These are phyloP conservation scores for Tolypocladium tropicale DNA, from an alignment of 2,329 filamentous ascomycete genomes.

Conservation along the genomic window DNA sequence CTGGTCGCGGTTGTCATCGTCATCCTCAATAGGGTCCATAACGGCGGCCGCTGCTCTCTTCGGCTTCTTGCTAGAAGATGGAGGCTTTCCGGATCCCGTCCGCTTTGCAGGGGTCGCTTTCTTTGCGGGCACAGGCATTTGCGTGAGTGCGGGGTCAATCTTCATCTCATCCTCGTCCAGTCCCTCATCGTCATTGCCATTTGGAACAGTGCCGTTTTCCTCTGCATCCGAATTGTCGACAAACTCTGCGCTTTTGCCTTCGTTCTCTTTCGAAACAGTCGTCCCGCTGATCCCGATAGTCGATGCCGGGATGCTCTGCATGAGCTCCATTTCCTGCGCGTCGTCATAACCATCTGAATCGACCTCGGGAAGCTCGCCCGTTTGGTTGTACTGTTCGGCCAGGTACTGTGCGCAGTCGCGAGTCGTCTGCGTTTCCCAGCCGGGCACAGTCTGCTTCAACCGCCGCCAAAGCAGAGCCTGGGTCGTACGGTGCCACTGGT, in stretches of 20 bases:
- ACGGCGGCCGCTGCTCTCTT: conserved; percentile 12
- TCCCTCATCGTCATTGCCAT: conserved; percentile 6
- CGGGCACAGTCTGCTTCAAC: conserved; percentile 22
- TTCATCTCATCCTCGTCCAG: conserved; percentile 16
- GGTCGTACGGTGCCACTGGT: conserved; percentile 25
- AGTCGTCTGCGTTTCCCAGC: conserved; percentile 18
- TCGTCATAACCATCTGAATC: conserved; percentile 18
- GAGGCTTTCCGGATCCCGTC: conserved; percentile 10
- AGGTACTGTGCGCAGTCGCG: conserved; percentile 25
- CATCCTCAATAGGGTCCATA: conserved; percentile 22
- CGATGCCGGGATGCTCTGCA: conserved; percentile 11
- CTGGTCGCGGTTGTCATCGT: conserved; percentile 5
- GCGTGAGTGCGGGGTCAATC: conserved; percentile 20
- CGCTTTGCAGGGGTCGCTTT: conserved; percentile 16
- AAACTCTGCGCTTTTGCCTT: conserved; percentile 14
- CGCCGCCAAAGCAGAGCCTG: conserved; percentile 30
- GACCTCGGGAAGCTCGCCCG: conserved; percentile 22
- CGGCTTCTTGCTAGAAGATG: conserved; percentile 11
- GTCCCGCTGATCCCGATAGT: not conserved
- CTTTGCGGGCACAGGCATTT: conserved; percentile 9
- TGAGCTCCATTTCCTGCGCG: conserved; percentile 20
- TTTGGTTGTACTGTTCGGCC: conserved; percentile 21
- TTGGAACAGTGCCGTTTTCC: conserved; percentile 7
- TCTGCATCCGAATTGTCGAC: conserved; percentile 20
- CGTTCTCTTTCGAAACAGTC: not conserved